Evolutionary conservation across 805 yeast genomes (phyloP).

Genomic region (Candida sakaeoensis): DNA sequence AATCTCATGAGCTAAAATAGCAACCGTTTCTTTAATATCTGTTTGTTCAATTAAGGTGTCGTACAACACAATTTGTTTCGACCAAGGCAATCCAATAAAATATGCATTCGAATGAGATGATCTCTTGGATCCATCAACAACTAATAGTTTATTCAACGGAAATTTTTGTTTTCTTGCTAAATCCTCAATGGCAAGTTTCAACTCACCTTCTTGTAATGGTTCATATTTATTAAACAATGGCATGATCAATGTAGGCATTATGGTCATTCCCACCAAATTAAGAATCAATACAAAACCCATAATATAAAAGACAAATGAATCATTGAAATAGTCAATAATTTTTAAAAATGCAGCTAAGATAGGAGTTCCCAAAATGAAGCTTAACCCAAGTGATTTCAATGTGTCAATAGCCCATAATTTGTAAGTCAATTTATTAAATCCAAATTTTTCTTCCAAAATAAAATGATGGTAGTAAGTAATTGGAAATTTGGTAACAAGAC

Average conservation of each 20-base stretch:
- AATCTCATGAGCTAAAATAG: slow-evolving; percentile 96
- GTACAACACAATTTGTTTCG: slow-evolving; percentile 88
- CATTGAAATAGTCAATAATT: slow-evolving; percentile 77
- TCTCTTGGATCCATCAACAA: slow-evolving; percentile 95
- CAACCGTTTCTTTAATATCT: slow-evolving; percentile 75
- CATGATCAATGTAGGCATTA: slow-evolving; percentile 81
- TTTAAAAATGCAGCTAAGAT: slow-evolving; percentile 71
- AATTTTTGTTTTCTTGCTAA: slow-evolving; percentile 73
- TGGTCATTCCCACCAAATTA: slow-evolving; percentile 69
- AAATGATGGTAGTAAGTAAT: slow-evolving; percentile 72
- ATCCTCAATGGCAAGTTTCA: slow-evolving; percentile 74
- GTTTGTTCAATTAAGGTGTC: slow-evolving; percentile 87
- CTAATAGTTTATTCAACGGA: slow-evolving; percentile 83
- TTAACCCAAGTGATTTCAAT: slow-evolving; percentile 55
- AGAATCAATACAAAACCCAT: slow-evolving; percentile 67
- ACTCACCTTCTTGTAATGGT: slow-evolving; percentile 86
- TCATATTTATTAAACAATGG: slow-evolving; percentile 91
- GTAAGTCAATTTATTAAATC: slow-evolving; percentile 84
- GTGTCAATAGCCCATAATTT: slow-evolving; percentile 70
- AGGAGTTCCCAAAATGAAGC: slow-evolving; percentile 65
- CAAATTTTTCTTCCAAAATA: slow-evolving; percentile 87
- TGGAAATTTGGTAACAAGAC: slow-evolving; percentile 62
- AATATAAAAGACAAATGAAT: slow-evolving; percentile 74
- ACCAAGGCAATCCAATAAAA: slow-evolving; percentile 95
- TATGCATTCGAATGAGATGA: slow-evolving; percentile 96